These are phyloP conservation scores for Hordeum vulgare DNA, from an alignment of 176 grass and related monocot genomes.

Conservation along the genomic window DNA sequence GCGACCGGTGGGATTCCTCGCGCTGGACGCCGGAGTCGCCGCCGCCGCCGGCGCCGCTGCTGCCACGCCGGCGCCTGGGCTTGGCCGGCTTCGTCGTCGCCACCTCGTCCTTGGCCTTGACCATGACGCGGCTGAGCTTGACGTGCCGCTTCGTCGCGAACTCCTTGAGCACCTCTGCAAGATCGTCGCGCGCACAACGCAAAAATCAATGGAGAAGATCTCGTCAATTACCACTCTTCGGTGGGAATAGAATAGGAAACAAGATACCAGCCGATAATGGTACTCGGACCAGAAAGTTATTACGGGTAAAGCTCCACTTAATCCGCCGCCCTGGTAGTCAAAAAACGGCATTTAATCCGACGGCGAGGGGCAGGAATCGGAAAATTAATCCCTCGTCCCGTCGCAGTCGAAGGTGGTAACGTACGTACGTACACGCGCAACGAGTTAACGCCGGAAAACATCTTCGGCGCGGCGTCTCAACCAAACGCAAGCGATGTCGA, in stretches of 20 bases:
- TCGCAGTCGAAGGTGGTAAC: no score
- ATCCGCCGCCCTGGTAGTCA: background rate
- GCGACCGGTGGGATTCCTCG: slow-evolving; percentile 34
- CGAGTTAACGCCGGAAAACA: background rate
- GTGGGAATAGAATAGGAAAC: background rate
- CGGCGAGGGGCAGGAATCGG: background rate
- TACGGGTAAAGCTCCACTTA: background rate
- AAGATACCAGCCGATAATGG: background rate
- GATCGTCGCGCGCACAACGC: background rate
- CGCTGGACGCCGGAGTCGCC: background rate
- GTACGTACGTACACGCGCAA: no score
- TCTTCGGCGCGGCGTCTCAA: background rate
- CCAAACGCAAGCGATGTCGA: background rate
- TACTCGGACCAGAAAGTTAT: background rate
- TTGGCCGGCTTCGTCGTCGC: slow-evolving; percentile 24
- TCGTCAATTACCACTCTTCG: background rate
- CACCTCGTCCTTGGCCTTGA: slow-evolving; percentile 39
- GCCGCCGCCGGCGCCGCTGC: background rate
- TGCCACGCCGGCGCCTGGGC: slow-evolving; percentile 23
- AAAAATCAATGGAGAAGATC: background rate
- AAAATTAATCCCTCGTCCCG: background rate
- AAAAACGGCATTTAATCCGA: slow-evolving; percentile 1
- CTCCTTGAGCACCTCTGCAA: slow-evolving; percentile 73
- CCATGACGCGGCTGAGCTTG: slow-evolving; percentile 63
- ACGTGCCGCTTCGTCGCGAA: slow-evolving; percentile 76